Conservation (phyloP, 2,329 filamentous ascomycete genomes). For the Colletotrichum sp. region DNA sequence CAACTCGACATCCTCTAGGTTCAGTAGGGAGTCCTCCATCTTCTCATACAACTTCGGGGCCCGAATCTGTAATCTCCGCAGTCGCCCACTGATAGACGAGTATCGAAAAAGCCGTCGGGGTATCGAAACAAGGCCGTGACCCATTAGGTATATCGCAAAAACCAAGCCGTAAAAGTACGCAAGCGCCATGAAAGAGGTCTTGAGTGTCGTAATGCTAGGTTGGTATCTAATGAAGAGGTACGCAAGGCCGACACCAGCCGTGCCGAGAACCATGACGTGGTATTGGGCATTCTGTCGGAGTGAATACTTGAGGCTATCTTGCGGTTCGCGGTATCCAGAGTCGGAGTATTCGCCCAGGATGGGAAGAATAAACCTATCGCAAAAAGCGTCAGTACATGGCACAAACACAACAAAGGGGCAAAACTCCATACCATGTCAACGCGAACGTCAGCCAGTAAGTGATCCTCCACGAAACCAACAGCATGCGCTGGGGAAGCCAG, state of each 20-base stretch:
- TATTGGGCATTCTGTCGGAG: conserved; percentile 88
- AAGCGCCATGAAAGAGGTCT: conserved; percentile 87
- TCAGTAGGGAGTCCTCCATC: conserved; percentile 81
- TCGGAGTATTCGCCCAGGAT: conserved; percentile 94
- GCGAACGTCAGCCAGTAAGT: conserved; percentile 97
- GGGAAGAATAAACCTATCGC: conserved; percentile 80
- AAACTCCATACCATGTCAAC: conserved; percentile 77
- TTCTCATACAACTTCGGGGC: conserved; percentile 87
- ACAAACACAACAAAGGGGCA: not conserved
- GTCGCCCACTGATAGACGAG: conserved; percentile 74
- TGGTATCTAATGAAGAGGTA: conserved; percentile 86
- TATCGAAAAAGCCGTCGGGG: conserved; percentile 82
- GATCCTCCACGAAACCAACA: conserved; percentile 92
- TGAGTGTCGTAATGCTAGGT: conserved; percentile 74
- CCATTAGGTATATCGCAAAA: conserved; percentile 96
- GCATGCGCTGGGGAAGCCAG: conserved; percentile 80
- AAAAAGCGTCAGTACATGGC: not conserved
- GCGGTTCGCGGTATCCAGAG: conserved; percentile 88
- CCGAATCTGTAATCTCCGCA: conserved; percentile 77
- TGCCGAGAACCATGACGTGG: conserved; percentile 78
- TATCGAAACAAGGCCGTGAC: conserved; percentile 91
- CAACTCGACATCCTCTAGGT: conserved; percentile 79
- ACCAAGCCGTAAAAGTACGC: conserved; percentile 94
- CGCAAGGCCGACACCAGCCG: conserved; percentile 73
- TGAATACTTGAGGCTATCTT: conserved; percentile 81